Base-by-base conservation (phyloP, 2,329 filamentous ascomycete species). In the Ophiostoma angusticollis region DNA sequence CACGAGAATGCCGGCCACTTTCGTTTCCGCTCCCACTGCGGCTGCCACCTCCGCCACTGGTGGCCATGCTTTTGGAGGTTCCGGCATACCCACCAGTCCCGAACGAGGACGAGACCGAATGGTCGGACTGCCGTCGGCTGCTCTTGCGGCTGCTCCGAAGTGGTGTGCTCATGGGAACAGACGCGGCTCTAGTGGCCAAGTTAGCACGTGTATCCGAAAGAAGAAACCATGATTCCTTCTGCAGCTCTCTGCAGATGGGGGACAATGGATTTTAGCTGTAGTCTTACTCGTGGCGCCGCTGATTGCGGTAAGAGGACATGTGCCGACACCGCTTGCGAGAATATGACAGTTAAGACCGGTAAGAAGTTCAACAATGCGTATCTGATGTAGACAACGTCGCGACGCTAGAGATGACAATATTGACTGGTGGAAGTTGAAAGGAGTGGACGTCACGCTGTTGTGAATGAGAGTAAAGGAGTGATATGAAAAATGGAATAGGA, bases 281-380 rank as follows among this genome's bases (percentile, higher is more conserved):
- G 9, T 21, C 40, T 31, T 35, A 42, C 40, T 35, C 35, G 27
- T 42, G 25, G 23, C 28, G 40, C 35, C 40, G 35, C 9, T 35
- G 28, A 13, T 31, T 9, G 5, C 32, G 21, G 11, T 30, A 31
- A n/a, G 9, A 17, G 13, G 31, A 27, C 40, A 43, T 40, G 6
- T 31, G 17, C 21, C 6, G 16, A 28, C 5, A 33, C 12, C 8
- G 2, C 32, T 5, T 16, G 5, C 7, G 14, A 13, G 21, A 13
- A 13, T 38, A 19, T 35, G 6, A 9, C 3, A 25, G 8, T 27
- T 6, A 5, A 13, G n/a, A 21, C n/a, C n/a, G n/a, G n/a, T n/a
- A n/a, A n/a, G n/a, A n/a, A n/a, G n/a, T n/a, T n/a, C n/a, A n/a
- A n/a, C n/a, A n/a, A n/a, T n/a, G n/a, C n/a, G n/a, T n/a, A n/a